Base-by-base conservation (phyloP, 2,329 filamentous ascomycete species). In the Monosporascus cannonballus region DNA sequence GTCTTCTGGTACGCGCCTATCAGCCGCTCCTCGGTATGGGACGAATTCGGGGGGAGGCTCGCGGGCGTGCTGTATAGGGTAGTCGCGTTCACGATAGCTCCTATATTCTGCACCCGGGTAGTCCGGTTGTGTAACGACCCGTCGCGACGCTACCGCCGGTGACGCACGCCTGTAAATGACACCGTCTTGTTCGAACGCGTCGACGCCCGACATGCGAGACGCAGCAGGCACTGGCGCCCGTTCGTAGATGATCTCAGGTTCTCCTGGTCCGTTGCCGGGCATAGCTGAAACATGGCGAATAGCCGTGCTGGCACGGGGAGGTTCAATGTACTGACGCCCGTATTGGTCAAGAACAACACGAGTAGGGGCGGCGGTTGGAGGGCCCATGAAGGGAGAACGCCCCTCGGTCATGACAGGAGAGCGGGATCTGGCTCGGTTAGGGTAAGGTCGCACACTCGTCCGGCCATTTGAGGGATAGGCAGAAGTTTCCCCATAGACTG, bases 291-390 rank as follows among this genome's bases (percentile, higher is more conserved):
- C 17, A 18, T 76, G 76, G 50, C 78, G 70, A 18, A 71, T 61
- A 27, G 73, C 53, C 34, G 67, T 57, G 18, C 74, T 57, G 22
- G 75, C 60, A 47, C 74, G 75, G 9, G 71, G 61, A 25, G 82
- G 80, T 60, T 85, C 81, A 54, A 79, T 68, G 71, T 92, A 96
- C 66, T 90, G 84, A 66, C 89, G 89, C 41, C 91, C 91, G 69
- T 85, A 89, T 56, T 89, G 84, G 70, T 96, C 92, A 51, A 95
- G 77, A 36, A 96, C 78, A 57, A 96, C 86, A 56, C 86, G 83
- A 51, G 85, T 75, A 46, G 80, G 73, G 18, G 80, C 77, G 6
- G 80, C 76, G 48, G 75, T 54, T 75, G 68, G 61, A 75, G 75
- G 47, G 75, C 75, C 71, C 71, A 81, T 76, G n/a, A 75, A 72